Conservation (phyloP, 1,284 basidiomycete species). For the Papiliotrema laurentii region DNA sequence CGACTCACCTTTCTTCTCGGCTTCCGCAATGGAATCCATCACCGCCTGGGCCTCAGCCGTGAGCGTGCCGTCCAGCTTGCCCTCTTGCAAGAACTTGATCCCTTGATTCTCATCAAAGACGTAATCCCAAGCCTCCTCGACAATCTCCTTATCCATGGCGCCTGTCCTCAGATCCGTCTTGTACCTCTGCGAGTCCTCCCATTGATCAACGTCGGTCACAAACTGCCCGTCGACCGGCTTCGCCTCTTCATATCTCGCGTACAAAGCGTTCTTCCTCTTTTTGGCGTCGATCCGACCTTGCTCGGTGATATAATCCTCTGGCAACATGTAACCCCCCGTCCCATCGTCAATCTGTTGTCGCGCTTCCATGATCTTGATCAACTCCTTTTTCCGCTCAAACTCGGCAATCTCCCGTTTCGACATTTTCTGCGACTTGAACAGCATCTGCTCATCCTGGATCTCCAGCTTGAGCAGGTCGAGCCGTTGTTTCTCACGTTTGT, state of each 20-base stretch:
- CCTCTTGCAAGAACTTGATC: conserved; percentile 90
- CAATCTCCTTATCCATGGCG: conserved; percentile 76
- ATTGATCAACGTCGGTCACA: conserved; percentile 91
- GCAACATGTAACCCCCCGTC: conserved; percentile 87
- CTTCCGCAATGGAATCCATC: conserved; percentile 83
- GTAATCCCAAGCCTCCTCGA: conserved; percentile 84
- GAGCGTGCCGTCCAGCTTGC: conserved; percentile 68
- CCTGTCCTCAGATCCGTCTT: conserved; percentile 84
- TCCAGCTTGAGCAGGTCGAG: conserved; percentile 90
- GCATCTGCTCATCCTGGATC: conserved; percentile 83
- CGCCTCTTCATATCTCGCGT: conserved; percentile 90
- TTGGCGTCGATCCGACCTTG: conserved; percentile 98
- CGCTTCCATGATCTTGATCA: conserved; percentile 87
- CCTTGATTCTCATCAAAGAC: conserved; percentile 97
- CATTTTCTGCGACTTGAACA: conserved; percentile 77
- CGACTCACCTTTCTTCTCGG: conserved; percentile 75
- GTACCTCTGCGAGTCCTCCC: conserved; percentile 87
- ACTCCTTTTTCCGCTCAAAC: conserved; percentile 86
- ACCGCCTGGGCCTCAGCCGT: conserved; percentile 82
- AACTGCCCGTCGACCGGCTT: conserved; percentile 71
- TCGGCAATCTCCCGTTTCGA: conserved; percentile 78
- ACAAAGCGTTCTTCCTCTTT: conserved; percentile 89
- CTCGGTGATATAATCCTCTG: conserved; percentile 96
- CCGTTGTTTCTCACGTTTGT: conserved; percentile 92
- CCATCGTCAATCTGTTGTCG: conserved; percentile 89